These are phyloP conservation scores for Leccinum pachyderme DNA, from an alignment of 1,284 basidiomycete genomes.

Conservation along the genomic window DNA sequence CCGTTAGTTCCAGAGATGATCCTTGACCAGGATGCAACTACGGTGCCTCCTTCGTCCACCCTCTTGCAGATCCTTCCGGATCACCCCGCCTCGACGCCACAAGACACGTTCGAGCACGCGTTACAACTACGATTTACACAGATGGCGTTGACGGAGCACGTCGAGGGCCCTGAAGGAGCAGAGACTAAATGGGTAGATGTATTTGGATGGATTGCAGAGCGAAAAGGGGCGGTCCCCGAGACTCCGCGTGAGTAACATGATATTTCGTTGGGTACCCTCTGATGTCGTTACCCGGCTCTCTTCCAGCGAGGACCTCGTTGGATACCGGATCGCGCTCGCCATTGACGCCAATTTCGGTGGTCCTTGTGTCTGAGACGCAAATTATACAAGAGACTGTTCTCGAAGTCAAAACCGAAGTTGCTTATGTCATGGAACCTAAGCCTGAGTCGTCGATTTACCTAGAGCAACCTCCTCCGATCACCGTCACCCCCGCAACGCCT, in stretches of 20 bases:
- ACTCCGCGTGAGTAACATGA: conserved; percentile 25
- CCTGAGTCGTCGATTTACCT: background rate
- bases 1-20: conserved; percentile 26
- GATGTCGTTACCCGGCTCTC: background rate
- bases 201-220: conserved; percentile 80
- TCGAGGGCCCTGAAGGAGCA: conserved; percentile 85
- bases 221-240: conserved; percentile 39
- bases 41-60: conserved; percentile 46
- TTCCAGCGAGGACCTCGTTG: conserved; percentile 30
- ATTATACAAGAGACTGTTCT: conserved; percentile 9
- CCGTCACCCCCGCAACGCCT: conserved; percentile 47
- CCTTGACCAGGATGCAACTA: conserved; percentile 35
- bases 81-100: conserved; percentile 49
- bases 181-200: conserved; percentile 82
- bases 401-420: conserved; percentile 13
- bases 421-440: conserved; percentile 2
- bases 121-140: conserved; percentile 88
- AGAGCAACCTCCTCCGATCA: conserved; percentile 32
- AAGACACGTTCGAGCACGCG: conserved; percentile 75
- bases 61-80: conserved; percentile 57
- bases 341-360: conserved; percentile 20
- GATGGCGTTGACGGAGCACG: conserved; percentile 78
- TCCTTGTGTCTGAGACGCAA: conserved; percentile 16
- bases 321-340: conserved; percentile 31
- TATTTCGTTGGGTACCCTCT: background rate